Evolutionary conservation across 2,329 filamentous ascomycete genomes (phyloP).

Genomic region (Setomelanomma holmii): DNA sequence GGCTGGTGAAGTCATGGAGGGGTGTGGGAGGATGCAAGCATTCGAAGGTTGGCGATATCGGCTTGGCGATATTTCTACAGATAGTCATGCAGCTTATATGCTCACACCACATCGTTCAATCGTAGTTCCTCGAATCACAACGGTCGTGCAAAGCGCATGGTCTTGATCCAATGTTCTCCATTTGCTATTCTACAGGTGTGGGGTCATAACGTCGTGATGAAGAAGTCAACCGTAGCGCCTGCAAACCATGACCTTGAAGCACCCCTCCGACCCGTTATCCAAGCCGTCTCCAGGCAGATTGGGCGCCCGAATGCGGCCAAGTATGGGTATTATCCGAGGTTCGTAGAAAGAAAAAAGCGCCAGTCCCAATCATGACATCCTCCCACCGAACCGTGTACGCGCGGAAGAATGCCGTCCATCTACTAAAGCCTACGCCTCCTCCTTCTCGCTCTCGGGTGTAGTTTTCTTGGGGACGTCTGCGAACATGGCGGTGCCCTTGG

Average conservation of each 20-base stretch:
- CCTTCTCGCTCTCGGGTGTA: slow-evolving; percentile 9
- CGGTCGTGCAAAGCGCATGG: too few relatives aligned
- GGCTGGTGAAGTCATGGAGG: slow-evolving; percentile 34
- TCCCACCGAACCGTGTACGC: slow-evolving; percentile 1
- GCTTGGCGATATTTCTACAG: slow-evolving; percentile 30
- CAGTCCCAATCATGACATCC: neutral
- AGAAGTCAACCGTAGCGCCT: neutral
- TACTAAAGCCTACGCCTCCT: slow-evolving; percentile 2
- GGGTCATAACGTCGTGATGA: neutral
- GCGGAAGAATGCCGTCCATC: neutral
- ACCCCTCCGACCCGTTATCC: neutral
- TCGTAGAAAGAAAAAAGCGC: neutral
- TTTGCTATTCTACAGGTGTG: neutral
- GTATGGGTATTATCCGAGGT: neutral
- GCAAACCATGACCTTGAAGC: neutral
- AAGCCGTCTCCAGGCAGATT: neutral
- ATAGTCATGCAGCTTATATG: slow-evolving; percentile 6
- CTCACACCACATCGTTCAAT: neutral
- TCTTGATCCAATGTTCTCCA: neutral
- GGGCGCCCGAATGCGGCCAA: neutral
- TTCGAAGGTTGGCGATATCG: slow-evolving; percentile 1
- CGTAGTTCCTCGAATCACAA: too few relatives aligned
- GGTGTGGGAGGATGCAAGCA: slow-evolving; percentile 17
- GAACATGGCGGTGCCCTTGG: slow-evolving; percentile 45
- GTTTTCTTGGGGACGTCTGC: slow-evolving; percentile 44